Base-by-base conservation (phyloP, 202 grass and related monocot species). In the Bolboschoenoplectus hybrid region DNA sequence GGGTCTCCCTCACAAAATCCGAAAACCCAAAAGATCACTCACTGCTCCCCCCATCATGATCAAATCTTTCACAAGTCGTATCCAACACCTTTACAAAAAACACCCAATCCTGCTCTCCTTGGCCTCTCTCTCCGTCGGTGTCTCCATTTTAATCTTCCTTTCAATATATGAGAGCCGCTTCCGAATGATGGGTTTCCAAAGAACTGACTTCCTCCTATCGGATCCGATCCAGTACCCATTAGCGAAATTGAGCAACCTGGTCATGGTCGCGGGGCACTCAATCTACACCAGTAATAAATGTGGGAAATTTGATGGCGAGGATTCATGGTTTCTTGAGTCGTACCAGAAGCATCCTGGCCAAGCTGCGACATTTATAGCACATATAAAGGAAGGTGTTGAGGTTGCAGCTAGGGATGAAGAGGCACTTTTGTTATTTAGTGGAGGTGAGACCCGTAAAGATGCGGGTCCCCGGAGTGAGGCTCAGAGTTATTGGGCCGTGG, bases 211-310 rank as follows among this genome's bases (percentile, higher is more conserved):
- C 3, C 58, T 71, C 38, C 63, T 84, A 67, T 85, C 77, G 2
- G 90, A 86, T 74, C 84, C 36, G 0, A 87, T 61, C 77, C 82
- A 66, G 41, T 91, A 96, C 73, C 93, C 97, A 0, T 89, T 96
- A 11, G 78, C 90, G 1, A 86, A 72, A 74, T 85, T 98, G 16
- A 88, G 75, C 2, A 98, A 94, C 57, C 93, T 98, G 34, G 90
- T 94, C 20, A 98, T 96, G 93, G 97, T 98, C 14, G 93, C 97
- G 2, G 97, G 97, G 10, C 97, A 98, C 55, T 96, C 96, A 7
- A 86, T 96, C 20, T 98, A 98, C 80, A 94, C 90, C 2, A 92
- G 90, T 85, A 73, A 86, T 11, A 90, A 81, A 64, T 98, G 91
- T 58, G 90, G 84, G 60, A 91, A 92, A 85, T 63, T 56, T 0